Base-by-base conservation (phyloP, 2,329 filamentous ascomycete genomes). In the Aspergillus thermomutatus region DNA sequence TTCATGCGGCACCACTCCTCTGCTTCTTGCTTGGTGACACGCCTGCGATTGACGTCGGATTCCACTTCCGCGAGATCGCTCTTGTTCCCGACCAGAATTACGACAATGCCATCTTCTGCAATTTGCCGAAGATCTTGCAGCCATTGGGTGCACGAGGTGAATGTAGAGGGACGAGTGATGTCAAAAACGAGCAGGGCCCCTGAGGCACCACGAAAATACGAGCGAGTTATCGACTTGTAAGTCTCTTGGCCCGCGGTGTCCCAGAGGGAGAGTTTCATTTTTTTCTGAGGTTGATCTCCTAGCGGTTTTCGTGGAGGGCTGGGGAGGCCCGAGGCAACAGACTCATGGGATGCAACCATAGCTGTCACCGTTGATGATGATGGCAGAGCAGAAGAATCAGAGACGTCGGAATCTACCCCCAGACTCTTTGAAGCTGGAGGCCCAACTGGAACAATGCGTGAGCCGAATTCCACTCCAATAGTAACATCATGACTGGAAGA, bases 221-320 rank as follows among this genome's bases (percentile, higher is more conserved):
- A 94, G 54, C 93, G 83, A 8, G 93, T 97, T 57, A 97, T 94
- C 47, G 89, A 93, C 75, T 97, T 97, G 81, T 97, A 97, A 11
- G 92, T 96, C 79, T 97, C 93, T 75, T 97, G 93, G 26, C 93
- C 93, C 17, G 93, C 93, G 0, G 93, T 97, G 72, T 97, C 93
- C 93, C 93, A 97, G 10, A 97, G 81, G 47, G 87, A 91, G 4
- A 96, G 83, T 77, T 96, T 96, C 92, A 96, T 96, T 78, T 93
- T 88, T 86, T 85, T 85, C 65, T 86, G 83, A 46, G 65, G 63
- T 41, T 72, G 70, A 14, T 72, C 64, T 41, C 72, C 67, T 62
- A 72, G 67, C 47, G 64, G 63, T 59, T 72, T 76, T 47, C 61
- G 67, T 43, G 72, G 73, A 53, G 71, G 74, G 52, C 60, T 72